Conservation (phyloP, 2,329 filamentous ascomycete species). For the Calonectria pseudoreteaudii region DNA sequence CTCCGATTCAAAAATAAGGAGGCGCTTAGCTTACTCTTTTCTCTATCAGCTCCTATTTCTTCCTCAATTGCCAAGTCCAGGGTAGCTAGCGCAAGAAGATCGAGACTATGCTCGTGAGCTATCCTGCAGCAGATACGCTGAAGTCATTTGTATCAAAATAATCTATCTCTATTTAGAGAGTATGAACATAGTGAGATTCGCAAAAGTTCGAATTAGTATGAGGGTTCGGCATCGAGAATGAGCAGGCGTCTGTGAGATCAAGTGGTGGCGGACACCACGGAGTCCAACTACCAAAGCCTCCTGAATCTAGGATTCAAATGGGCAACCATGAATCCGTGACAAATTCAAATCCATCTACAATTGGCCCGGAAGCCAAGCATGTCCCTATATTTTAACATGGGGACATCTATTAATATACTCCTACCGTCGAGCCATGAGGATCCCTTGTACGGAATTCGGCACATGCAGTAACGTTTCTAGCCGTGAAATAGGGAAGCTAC, state of each 20-base stretch:
- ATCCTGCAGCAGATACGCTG: background rate
- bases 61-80: background rate
- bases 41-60: background rate
- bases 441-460: background rate
- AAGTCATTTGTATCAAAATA: background rate
- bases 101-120: background rate
- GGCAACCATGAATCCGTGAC: too few relatives aligned
- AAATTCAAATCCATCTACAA: too few relatives aligned
- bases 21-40: background rate
- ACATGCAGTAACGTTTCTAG: background rate
- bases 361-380: too few relatives aligned
- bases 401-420: too few relatives aligned
- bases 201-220: too few relatives aligned
- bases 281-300: fast-evolving
- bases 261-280: too few relatives aligned
- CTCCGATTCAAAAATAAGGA: background rate
- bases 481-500: background rate
- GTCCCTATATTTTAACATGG: too few relatives aligned
- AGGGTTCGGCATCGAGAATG: too few relatives aligned
- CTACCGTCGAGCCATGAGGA: background rate
- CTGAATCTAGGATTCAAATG: too few relatives aligned
- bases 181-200: too few relatives aligned
- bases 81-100: background rate
- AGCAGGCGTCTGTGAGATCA: too few relatives aligned
- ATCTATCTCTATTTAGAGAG: too few relatives aligned